Evolutionary conservation across 176 grass and related monocot species (phyloP).

Genomic region (Cymbopogon citratus): DNA sequence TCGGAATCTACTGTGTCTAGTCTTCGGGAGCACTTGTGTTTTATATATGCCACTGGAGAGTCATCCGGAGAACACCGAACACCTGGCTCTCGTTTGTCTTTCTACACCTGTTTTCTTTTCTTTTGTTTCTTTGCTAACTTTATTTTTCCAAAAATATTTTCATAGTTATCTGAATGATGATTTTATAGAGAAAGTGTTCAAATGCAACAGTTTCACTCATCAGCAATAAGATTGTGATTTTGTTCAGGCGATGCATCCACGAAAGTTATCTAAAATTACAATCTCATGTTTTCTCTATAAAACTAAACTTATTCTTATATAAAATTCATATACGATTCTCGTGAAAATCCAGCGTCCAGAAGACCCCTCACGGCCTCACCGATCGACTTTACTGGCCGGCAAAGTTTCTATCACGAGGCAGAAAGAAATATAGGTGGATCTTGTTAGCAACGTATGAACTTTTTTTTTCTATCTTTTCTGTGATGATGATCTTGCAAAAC

Average conservation of each 20-base stretch:
- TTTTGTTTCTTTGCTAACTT: background rate
- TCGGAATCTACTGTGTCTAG: background rate
- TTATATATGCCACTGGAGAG: constrained; percentile 29
- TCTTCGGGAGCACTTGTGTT: background rate
- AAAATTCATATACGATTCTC: too few species aligned
- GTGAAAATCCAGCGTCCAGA: too few species aligned
- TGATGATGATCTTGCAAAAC: too few species aligned
- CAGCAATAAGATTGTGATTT: background rate
- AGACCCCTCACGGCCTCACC: too few species aligned
- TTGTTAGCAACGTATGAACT: too few species aligned
- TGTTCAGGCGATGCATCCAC: background rate
- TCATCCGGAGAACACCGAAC: constrained; percentile 20
- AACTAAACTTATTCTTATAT: too few species aligned
- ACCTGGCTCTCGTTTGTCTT: background rate
- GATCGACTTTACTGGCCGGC: too few species aligned
- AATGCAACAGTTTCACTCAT: background rate
- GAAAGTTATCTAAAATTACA: background rate
- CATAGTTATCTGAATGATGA: background rate
- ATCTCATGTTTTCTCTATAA: too few species aligned
- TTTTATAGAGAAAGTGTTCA: background rate
- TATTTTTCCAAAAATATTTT: background rate
- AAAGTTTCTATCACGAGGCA: too few species aligned
- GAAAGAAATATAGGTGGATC: too few species aligned
- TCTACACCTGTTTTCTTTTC: background rate
- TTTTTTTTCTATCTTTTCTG: too few species aligned